phyloP scores from a whole-genome alignment of 2,329 filamentous ascomycete genomes.

The Fusarium nurragi region DNA sequence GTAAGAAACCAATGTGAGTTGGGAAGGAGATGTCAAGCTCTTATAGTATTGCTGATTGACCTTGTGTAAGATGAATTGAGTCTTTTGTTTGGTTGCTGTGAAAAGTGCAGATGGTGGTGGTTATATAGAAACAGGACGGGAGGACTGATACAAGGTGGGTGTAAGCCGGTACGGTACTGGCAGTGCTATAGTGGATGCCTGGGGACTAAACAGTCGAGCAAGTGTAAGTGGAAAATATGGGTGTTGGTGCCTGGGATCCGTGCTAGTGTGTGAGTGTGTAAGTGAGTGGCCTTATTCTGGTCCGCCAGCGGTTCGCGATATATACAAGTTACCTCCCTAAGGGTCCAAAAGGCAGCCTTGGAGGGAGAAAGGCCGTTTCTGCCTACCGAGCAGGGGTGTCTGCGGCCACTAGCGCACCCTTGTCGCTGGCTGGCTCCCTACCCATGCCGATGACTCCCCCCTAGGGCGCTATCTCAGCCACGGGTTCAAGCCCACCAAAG shows the following conservation, averaged over 20 bases:
- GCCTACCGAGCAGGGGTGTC: conserved; percentile 33
- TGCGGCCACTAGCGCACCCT: conserved; percentile 28
- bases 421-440: conserved; percentile 15
- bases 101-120: conserved; percentile 29
- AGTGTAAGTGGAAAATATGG: conserved; percentile 31
- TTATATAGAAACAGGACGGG: conserved; percentile 37
- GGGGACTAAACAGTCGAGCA: conserved; percentile 12
- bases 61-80: conserved; percentile 27
- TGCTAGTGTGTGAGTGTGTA: conserved; percentile 5
- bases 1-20: neutral
- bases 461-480: conserved; percentile 34
- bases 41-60: conserved; percentile 18
- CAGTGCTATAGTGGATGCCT: conserved; percentile 35
- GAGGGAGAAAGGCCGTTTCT: conserved; percentile 36
- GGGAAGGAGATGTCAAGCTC: neutral
- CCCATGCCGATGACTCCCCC: conserved; percentile 43
- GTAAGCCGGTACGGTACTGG: conserved; percentile 18
- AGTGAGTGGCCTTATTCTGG: conserved; percentile 1
- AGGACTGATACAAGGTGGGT: conserved; percentile 17
- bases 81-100: conserved; percentile 24
- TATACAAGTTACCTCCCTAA: conserved; percentile 22
- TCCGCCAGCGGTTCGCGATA: conserved; percentile 35
- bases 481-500: neutral
- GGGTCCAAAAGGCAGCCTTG: conserved; percentile 25
- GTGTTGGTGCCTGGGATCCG: conserved; percentile 36